phyloP scores from a whole-genome alignment of 2,329 filamentous ascomycete species.

The Camptophora hylomeconis region DNA sequence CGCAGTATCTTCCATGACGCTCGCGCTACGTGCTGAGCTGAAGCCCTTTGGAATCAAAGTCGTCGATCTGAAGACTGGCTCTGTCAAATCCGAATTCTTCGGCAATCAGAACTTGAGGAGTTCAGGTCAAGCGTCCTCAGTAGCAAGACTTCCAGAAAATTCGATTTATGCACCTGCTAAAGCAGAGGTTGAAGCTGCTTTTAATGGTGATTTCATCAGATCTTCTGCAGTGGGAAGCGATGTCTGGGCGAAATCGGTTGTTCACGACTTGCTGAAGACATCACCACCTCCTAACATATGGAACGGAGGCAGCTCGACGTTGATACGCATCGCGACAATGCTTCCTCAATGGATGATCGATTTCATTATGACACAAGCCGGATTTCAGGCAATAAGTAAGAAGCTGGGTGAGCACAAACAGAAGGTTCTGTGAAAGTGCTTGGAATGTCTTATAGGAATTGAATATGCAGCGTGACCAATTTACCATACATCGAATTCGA shows the following conservation, averaged over 20 bases:
- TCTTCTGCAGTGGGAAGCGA: constrained; percentile 37
- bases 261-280: constrained; percentile 41
- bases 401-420: no score
- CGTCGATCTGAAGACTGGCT: constrained; percentile 17
- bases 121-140: constrained; percentile 15
- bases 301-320: no score
- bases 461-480: no score
- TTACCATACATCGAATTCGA: no score
- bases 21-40: constrained; percentile 30
- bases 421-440: no score
- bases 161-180: constrained; percentile 41
- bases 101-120: constrained; percentile 18
- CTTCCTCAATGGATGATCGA: no score
- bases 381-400: no score
- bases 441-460: no score
- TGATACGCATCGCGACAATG: no score
- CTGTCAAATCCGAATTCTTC: constrained; percentile 23
- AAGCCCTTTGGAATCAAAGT: constrained; percentile 21
- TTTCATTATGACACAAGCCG: no score
- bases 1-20: constrained; percentile 42
- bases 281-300: constrained; percentile 9
- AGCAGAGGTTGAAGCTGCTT: constrained; percentile 2
- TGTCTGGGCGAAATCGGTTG: constrained; percentile 42
- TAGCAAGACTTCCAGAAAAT: constrained; percentile 33
- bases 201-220: constrained; percentile 1